Conservation (phyloP, 768 basidiomycete genomes). For the Multifurca ochricompacta region DNA sequence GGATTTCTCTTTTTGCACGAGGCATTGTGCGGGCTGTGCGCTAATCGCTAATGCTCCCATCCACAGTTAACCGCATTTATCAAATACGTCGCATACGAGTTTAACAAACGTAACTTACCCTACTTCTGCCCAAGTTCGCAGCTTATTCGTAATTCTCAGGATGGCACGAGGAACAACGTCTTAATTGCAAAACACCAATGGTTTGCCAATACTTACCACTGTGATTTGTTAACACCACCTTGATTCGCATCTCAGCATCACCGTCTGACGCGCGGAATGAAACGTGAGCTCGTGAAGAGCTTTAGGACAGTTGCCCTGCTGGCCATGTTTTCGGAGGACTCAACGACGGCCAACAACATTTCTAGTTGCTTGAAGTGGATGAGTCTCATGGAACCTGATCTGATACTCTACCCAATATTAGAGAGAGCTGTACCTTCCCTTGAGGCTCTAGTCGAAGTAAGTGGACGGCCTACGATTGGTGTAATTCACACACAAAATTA, state of each 20-base stretch:
- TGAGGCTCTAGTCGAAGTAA: constrained; percentile 80
- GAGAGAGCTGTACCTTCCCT: constrained; percentile 81
- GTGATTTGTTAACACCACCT: background rate
- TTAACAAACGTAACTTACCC: constrained; percentile 57
- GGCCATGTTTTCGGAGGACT: constrained; percentile 87
- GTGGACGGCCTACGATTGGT: constrained; percentile 13
- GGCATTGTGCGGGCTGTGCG: background rate
- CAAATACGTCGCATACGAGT: constrained; percentile 76
- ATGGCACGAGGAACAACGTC: constrained; percentile 70
- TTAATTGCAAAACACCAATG: constrained; percentile 73
- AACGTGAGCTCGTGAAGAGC: constrained; percentile 75
- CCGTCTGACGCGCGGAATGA: constrained; percentile 70
- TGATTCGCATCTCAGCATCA: constrained; percentile 42
- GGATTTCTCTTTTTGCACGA: background rate
- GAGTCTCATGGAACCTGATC: constrained; percentile 77
- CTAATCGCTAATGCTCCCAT: constrained; percentile 16
- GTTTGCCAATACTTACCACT: constrained; percentile 27
- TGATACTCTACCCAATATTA: constrained; percentile 72
- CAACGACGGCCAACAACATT: constrained; percentile 63
- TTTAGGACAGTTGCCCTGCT: constrained; percentile 75
- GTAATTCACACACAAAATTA: constrained; percentile 1
- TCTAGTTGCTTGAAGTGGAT: constrained; percentile 77
- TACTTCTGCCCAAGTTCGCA: background rate
- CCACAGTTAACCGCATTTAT: constrained; percentile 72
- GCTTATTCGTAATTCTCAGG: constrained; percentile 32